These are phyloP conservation scores for Hibiscus tridactylites DNA, from an alignment of 345 rosid genomes.

Conservation along the genomic window DNA sequence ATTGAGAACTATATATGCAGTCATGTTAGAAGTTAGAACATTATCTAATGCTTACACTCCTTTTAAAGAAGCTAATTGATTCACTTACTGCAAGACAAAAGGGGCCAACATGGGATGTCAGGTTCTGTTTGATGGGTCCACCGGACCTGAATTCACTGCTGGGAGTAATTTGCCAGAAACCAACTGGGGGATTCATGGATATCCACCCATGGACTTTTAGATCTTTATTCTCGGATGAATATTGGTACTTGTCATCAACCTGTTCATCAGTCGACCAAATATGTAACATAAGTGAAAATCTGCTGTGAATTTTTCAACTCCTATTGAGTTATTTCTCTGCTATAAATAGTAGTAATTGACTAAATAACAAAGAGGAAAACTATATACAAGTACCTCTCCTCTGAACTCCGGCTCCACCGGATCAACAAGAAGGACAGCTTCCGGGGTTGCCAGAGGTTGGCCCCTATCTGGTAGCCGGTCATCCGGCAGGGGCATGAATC, in stretches of 20 bases:
- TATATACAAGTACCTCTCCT: conserved; percentile 52
- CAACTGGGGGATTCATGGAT: conserved; percentile 39
- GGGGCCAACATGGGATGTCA: conserved; percentile 86
- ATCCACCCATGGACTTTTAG: conserved; percentile 83
- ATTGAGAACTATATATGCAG: too few relatives aligned
- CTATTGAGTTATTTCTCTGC: background rate
- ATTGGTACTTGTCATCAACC: conserved; percentile 92
- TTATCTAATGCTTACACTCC: background rate
- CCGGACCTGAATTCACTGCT: conserved; percentile 74
- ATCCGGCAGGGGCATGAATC: conserved; percentile 74
- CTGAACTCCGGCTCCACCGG: conserved; percentile 71
- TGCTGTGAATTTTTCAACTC: background rate
- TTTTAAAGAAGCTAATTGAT: conserved; percentile 15
- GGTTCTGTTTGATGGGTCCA: conserved; percentile 77
- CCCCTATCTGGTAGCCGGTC: conserved; percentile 52
- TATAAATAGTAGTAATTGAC: too few relatives aligned
- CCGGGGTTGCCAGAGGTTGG: conserved; percentile 52
- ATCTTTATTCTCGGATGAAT: conserved; percentile 74
- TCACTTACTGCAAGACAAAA: conserved; percentile 58
- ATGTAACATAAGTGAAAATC: background rate
- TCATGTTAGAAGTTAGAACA: too few relatives aligned
- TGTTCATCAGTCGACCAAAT: conserved; percentile 12
- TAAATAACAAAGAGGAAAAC: background rate
- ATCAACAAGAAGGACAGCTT: conserved; percentile 68
- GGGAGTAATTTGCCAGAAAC: conserved; percentile 92